phyloP scores from a whole-genome alignment of 2,329 filamentous ascomycete species.

The Uncinocarpus reesii region DNA sequence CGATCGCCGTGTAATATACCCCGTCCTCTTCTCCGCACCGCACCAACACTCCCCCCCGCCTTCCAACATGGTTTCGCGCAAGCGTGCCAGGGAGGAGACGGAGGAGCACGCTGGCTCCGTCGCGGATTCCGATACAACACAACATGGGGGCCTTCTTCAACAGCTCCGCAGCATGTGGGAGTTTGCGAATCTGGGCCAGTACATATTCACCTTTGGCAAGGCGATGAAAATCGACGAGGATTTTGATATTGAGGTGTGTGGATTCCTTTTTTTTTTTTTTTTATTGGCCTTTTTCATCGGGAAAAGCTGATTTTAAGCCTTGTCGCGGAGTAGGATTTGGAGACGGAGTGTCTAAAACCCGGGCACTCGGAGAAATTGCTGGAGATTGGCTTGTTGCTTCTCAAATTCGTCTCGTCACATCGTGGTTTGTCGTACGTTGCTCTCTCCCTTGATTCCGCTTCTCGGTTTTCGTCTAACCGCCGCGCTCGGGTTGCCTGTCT shows the following conservation, averaged over 20 bases:
- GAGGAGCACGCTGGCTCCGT: constrained; percentile 34
- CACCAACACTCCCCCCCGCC: background rate
- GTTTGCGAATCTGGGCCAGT: constrained; percentile 88
- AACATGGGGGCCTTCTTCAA: constrained; percentile 42
- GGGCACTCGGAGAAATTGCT: constrained; percentile 59
- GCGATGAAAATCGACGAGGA: constrained; percentile 81
- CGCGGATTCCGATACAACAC: constrained; percentile 24
- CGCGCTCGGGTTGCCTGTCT: constrained; percentile 5
- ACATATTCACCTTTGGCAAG: constrained; percentile 81
- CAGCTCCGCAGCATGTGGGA: constrained; percentile 86
- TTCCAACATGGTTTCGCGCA: constrained; percentile 43
- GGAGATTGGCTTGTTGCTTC: constrained; percentile 71
- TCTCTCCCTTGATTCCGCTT: background rate
- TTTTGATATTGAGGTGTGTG: constrained; percentile 74
- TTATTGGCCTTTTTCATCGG: too few relatives aligned
- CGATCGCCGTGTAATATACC: too few relatives aligned
- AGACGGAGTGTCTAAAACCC: constrained; percentile 76
- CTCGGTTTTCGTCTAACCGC: background rate
- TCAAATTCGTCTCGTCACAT: constrained; percentile 91
- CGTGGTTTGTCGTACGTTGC: constrained; percentile 71
- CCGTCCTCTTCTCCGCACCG: background rate
- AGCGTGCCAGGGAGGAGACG: constrained; percentile 47
- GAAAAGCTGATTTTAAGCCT: background rate
- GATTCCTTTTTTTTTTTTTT: background rate
- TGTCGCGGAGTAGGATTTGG: constrained; percentile 56